Percentiles rank a stretch among this genome's conserved stretches.
phyloP scores from a whole-genome alignment of 2,329 filamentous ascomycete genomes.

The Neonectria punicea region DNA sequence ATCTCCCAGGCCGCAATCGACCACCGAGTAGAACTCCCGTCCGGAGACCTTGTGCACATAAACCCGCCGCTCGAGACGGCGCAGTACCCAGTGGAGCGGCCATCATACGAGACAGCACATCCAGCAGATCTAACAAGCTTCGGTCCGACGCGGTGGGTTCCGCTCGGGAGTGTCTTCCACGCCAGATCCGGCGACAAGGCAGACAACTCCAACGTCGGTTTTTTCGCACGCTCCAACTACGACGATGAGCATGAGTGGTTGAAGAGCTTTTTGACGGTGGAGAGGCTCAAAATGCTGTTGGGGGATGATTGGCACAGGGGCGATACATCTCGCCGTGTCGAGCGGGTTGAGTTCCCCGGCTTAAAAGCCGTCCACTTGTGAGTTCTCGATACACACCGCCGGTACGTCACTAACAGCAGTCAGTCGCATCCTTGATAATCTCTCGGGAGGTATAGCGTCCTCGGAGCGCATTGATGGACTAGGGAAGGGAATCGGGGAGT shows the following conservation, averaged over 20 bases:
- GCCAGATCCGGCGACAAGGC: constrained; percentile 54
- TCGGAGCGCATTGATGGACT: constrained; percentile 56
- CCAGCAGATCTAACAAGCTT: constrained; percentile 40
- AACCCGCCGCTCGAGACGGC: constrained; percentile 34
- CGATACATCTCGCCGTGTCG: constrained; percentile 49
- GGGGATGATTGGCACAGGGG: constrained; percentile 50
- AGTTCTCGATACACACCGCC: constrained; percentile 2
- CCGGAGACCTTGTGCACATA: constrained; percentile 28
- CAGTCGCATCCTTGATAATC: constrained; percentile 54
- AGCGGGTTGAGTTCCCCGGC: constrained; percentile 57
- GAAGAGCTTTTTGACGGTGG: constrained; percentile 52
- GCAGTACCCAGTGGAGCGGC: constrained; percentile 38
- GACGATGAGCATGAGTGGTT: constrained; percentile 59
- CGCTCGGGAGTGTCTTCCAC: constrained; percentile 45
- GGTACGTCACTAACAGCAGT: neutral
- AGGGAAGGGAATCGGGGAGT: constrained; percentile 59
- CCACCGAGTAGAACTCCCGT: constrained; percentile 44
- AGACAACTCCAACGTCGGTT: constrained; percentile 55
- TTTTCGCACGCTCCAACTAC: constrained; percentile 52
- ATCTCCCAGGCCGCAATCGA: constrained; percentile 45
- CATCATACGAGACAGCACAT: constrained; percentile 40
- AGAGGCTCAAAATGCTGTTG: constrained; percentile 50
- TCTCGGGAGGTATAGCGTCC: constrained; percentile 56
- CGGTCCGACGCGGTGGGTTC: constrained; percentile 41
- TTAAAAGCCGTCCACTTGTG: constrained; percentile 44